Evolutionary conservation across 768 basidiomycete genomes (phyloP), one percentile per base, ranked within the genome.

Genomic region (Termitomyces sp.): DNA sequence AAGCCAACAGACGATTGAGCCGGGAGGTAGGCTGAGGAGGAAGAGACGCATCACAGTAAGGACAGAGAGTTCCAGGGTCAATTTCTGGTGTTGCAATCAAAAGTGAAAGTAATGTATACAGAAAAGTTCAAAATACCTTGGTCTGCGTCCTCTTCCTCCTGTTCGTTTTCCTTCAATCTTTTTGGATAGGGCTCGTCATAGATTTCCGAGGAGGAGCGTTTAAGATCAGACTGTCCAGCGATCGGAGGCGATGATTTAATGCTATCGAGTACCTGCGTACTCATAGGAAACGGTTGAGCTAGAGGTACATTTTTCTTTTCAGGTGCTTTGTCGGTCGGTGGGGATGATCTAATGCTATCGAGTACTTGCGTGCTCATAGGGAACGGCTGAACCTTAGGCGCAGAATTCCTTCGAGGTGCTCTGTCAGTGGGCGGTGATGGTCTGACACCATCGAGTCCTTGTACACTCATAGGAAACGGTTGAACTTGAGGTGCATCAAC

Each of bases 41-140:
- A 11, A 93, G 77, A 0, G 76, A 81, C 20, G 83, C 81, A 66
- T 94, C 92, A 64, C 92, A 94, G 71, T 88, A 94, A 0, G 92
- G 91, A 68, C 92, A 94, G 2, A 93, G 73, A 1, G 79, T 86
- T 6, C 76, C 78, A 11, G 91, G 91, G 65, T 94, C 91, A 6
- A 79, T 74, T 20, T 71, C 65, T 3, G 81, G 75, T 40, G 80
- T 78, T 49, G 29, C 14, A 17, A 14, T 60, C 32, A 32, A 43
- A 53, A 25, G 36, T 50, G 31, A 11, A 48, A n/a, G 15, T 34
- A 2, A 20, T 45, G 32, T 2, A 47, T 34, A 56, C 6, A 43
- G 29, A 54, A 48, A 34, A 62, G 78, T 64, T 42, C 72, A 83
- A 61, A 11, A 78, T 79, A 54, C 82, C 79, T 7, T 81, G 79